Percentiles rank a stretch among this genome's conserved stretches.
Conservation (phyloP, 129 eudicot species). For the Centaurea solstitialis region DNA sequence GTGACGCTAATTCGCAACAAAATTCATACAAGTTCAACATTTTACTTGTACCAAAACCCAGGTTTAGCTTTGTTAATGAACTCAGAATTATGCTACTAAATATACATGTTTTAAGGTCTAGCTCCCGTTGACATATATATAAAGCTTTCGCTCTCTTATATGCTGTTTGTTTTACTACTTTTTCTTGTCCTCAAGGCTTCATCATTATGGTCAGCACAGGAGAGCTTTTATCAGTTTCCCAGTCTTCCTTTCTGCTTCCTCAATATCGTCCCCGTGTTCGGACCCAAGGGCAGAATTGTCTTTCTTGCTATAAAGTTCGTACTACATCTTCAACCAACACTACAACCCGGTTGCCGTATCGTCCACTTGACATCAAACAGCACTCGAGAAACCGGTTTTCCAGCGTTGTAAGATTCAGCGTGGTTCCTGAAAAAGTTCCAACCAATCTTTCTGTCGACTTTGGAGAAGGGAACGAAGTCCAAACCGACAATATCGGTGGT, state of each 20-base stretch:
- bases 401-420: slow-evolving; percentile 35
- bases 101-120: background rate
- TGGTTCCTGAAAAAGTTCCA: slow-evolving; percentile 64
- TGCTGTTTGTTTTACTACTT: slow-evolving; percentile 14
- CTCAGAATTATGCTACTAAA: background rate
- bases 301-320: slow-evolving; percentile 24
- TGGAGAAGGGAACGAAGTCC: slow-evolving; percentile 42
- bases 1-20: background rate
- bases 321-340: slow-evolving; percentile 22
- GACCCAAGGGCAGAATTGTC: slow-evolving; percentile 26
- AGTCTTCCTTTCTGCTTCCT: slow-evolving; percentile 57
- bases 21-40: background rate
- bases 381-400: slow-evolving; percentile 32
- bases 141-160: background rate
- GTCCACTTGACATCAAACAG: slow-evolving; percentile 16
- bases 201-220: slow-evolving; percentile 63
- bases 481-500: slow-evolving; percentile 49
- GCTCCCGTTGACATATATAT: background rate
- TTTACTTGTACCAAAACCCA: background rate
- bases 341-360: background rate
- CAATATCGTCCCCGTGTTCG: slow-evolving; percentile 32
- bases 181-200: slow-evolving; percentile 44
- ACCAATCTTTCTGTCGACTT: slow-evolving; percentile 47
- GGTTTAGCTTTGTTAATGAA: background rate
- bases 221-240: slow-evolving; percentile 51